Percentiles rank a stretch among this genome's conserved stretches.
phyloP scores from a whole-genome alignment of 768 basidiomycete genomes.

The Russula sp. region DNA sequence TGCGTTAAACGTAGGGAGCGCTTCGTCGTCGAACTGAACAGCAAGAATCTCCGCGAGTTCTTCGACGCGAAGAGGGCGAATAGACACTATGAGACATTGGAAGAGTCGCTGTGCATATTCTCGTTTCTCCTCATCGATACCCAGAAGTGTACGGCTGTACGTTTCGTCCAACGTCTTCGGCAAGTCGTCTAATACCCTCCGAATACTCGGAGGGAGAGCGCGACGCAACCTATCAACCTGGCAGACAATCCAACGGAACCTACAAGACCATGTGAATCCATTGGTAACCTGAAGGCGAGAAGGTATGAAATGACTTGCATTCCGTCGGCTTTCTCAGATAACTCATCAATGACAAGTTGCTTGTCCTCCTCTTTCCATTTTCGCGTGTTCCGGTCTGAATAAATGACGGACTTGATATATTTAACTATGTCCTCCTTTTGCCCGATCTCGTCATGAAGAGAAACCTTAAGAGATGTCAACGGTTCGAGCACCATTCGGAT shows the following conservation, averaged over 20 bases:
- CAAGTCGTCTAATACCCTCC: not conserved
- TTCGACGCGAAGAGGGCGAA: slow-evolving; percentile 9
- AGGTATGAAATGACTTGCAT: slow-evolving; percentile 2
- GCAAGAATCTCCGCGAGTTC: slow-evolving; percentile 21
- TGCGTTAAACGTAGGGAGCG: not conserved
- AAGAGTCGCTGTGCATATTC: slow-evolving; percentile 9
- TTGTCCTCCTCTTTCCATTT: slow-evolving; percentile 10
- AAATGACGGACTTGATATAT: not conserved
- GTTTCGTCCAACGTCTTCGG: slow-evolving; percentile 8
- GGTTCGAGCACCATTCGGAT: not conserved
- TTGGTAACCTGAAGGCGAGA: not conserved
- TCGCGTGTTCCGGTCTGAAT: slow-evolving; percentile 3
- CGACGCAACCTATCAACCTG: slow-evolving; percentile 5
- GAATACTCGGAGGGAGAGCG: slow-evolving; percentile 1
- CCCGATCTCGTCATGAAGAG: not conserved
- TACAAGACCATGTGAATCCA: not conserved
- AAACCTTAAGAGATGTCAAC: not conserved
- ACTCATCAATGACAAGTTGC: not conserved
- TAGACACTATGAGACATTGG: slow-evolving; percentile 7
- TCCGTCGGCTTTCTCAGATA: slow-evolving; percentile 11
- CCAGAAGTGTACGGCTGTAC: not conserved
- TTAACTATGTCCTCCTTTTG: not conserved
- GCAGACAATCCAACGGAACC: slow-evolving; percentile 15
- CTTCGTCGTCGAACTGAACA: not conserved
- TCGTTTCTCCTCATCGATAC: not conserved